Conservation (phyloP, 2,329 filamentous ascomycete species). For the Podosphaera leucotricha region DNA sequence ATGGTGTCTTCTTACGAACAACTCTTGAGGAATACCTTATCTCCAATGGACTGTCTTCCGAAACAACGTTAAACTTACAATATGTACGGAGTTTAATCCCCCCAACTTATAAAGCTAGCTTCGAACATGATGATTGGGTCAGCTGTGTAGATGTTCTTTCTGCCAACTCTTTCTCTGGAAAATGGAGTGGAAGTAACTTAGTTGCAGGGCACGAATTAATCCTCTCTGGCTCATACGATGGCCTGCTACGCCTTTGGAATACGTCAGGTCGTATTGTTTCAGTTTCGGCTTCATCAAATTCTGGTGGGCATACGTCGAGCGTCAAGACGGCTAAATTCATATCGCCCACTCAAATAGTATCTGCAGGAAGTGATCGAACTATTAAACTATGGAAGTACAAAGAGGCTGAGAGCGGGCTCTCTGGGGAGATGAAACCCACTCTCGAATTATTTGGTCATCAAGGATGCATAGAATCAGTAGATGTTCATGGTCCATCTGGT, state of each 20-base stretch:
- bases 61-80: constrained; percentile 69
- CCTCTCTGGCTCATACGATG: constrained; percentile 85
- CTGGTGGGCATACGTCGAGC: constrained; percentile 52
- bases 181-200: constrained; percentile 27
- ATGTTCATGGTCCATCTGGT: constrained; percentile 47
- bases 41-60: constrained; percentile 64
- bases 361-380: constrained; percentile 62
- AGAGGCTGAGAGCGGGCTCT: constrained; percentile 36
- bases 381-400: constrained; percentile 77
- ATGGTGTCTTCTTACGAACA: constrained; percentile 74
- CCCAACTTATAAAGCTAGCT: constrained; percentile 70
- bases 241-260: constrained; percentile 72
- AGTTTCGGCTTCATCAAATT: constrained; percentile 40
- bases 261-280: constrained; percentile 67
- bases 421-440: constrained; percentile 36
- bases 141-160: constrained; percentile 67
- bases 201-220: constrained; percentile 42
- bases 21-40: constrained; percentile 80
- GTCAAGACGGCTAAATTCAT: constrained; percentile 71
- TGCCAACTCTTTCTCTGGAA: constrained; percentile 32
- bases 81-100: constrained; percentile 84
- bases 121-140: constrained; percentile 96
- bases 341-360: constrained; percentile 54
- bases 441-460: constrained; percentile 71
- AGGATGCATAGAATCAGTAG: constrained; percentile 48